These are phyloP conservation scores for Arbutus unedo DNA, from an alignment of 148 eudicot genomes.

Conservation along the genomic window DNA sequence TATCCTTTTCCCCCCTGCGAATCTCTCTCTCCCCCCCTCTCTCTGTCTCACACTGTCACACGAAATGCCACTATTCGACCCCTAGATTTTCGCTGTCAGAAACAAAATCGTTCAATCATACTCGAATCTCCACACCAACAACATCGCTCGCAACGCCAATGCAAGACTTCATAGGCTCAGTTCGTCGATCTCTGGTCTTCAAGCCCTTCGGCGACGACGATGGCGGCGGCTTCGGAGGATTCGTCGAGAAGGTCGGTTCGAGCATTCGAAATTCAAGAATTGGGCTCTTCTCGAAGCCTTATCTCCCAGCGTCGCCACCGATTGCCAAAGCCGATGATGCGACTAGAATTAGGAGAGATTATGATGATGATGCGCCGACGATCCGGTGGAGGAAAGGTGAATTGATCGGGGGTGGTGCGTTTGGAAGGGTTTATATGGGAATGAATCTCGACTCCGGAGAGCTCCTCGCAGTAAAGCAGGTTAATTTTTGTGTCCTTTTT, in stretches of 20 bases:
- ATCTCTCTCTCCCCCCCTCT: slow-evolving; percentile 7
- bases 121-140: neutral
- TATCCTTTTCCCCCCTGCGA: slow-evolving; percentile 12
- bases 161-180: slow-evolving; percentile 75
- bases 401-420: slow-evolving; percentile 88
- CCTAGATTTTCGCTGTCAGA: neutral
- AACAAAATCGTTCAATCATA: slow-evolving; percentile 6
- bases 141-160: slow-evolving; percentile 24
- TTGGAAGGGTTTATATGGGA: slow-evolving; percentile 96
- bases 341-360: slow-evolving; percentile 21
- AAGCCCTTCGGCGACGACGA: slow-evolving; percentile 37
- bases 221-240: slow-evolving; percentile 40
- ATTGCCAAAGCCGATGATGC: slow-evolving; percentile 11
- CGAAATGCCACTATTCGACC: slow-evolving; percentile 22
- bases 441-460: slow-evolving; percentile 97
- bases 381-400: slow-evolving; percentile 91
- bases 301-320: slow-evolving; percentile 31
- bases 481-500: slow-evolving; percentile 14
- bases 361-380: slow-evolving; percentile 35
- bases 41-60: slow-evolving; percentile 13
- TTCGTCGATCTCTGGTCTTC: slow-evolving; percentile 59
- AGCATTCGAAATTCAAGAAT: slow-evolving; percentile 73
- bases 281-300: slow-evolving; percentile 46
- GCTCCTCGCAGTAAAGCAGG: slow-evolving; percentile 89
- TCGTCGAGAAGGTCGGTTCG: slow-evolving; percentile 65